Evolutionary conservation across 805 yeast genomes (phyloP).

Genomic region (Candida pini): DNA sequence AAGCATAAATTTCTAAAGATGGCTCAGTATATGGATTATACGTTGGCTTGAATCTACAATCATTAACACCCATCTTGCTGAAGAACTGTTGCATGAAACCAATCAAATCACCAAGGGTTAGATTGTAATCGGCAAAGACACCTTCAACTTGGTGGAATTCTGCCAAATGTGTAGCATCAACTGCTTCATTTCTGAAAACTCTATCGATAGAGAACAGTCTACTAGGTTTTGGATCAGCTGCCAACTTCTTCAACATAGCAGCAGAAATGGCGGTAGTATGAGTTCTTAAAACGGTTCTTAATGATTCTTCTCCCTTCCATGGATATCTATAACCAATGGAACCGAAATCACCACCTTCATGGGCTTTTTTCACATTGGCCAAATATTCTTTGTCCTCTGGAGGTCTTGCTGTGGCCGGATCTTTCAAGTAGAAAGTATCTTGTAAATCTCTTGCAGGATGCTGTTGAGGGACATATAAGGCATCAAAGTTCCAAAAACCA

Average conservation of each 20-base stretch:
- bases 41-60: constrained; percentile 96
- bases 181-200: constrained; percentile 99
- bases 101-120: constrained; percentile 92
- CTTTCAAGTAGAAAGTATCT: constrained; percentile 96
- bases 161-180: constrained; percentile 98
- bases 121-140: constrained; percentile 92
- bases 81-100: constrained; percentile 98
- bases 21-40: constrained; percentile 99
- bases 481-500: constrained; percentile 98
- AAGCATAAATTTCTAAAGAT: constrained; percentile 93
- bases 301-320: constrained; percentile 89
- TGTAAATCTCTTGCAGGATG: constrained; percentile 99
- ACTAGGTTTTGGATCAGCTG: constrained; percentile 81
- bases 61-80: constrained; percentile 93
- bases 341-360: constrained; percentile 84
- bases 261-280: constrained; percentile 96
- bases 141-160: constrained; percentile 99
- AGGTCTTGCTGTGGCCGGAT: constrained; percentile 73
- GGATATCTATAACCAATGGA: constrained; percentile 98
- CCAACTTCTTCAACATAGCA: constrained; percentile 78
- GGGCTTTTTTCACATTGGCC: constrained; percentile 75
- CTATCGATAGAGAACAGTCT: constrained; percentile 95
- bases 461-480: constrained; percentile 96
- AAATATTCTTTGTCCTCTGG: constrained; percentile 81
- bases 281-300: constrained; percentile 89